Conservation (phyloP, 345 rosid genomes). For the Eutrema yunnanense region DNA sequence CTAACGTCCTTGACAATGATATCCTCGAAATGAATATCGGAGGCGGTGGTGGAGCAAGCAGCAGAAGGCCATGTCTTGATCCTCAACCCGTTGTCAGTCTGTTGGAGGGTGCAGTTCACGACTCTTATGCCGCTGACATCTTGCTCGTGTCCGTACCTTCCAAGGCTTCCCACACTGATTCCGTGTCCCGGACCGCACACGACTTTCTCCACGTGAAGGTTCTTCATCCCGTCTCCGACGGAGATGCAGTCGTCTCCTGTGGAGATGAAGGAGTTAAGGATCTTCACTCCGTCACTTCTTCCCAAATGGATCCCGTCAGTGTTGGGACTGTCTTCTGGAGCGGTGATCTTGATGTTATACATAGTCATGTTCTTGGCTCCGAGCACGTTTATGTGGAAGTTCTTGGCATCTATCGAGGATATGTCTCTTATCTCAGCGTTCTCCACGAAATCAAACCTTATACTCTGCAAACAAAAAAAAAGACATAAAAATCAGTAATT, state of each 20-base stretch:
- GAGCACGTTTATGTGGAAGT: conserved; percentile 44
- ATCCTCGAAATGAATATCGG: conserved; percentile 23
- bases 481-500: neutral
- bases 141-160: conserved; percentile 27
- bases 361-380: conserved; percentile 48
- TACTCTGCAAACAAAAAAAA: conserved; percentile 3
- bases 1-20: conserved; percentile 20
- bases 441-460: conserved; percentile 25
- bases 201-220: conserved; percentile 25
- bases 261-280: conserved; percentile 17
- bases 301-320: conserved; percentile 47
- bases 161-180: conserved; percentile 44
- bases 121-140: conserved; percentile 31
- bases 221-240: conserved; percentile 25
- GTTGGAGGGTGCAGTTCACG: conserved; percentile 16
- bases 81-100: conserved; percentile 37
- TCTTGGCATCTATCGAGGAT: conserved; percentile 41
- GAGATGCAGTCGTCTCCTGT: conserved; percentile 37
- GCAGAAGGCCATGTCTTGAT: conserved; percentile 42
- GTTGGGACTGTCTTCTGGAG: conserved; percentile 42
- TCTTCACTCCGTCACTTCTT: conserved; percentile 20
- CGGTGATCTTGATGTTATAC: conserved; percentile 17
- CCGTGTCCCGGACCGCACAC: conserved; percentile 33
- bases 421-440: conserved; percentile 30
- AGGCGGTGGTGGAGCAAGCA: conserved; percentile 21